These are phyloP conservation scores for Gonium pectorale DNA, from an alignment of 139 green algal genomes.

Conservation along the genomic window DNA sequence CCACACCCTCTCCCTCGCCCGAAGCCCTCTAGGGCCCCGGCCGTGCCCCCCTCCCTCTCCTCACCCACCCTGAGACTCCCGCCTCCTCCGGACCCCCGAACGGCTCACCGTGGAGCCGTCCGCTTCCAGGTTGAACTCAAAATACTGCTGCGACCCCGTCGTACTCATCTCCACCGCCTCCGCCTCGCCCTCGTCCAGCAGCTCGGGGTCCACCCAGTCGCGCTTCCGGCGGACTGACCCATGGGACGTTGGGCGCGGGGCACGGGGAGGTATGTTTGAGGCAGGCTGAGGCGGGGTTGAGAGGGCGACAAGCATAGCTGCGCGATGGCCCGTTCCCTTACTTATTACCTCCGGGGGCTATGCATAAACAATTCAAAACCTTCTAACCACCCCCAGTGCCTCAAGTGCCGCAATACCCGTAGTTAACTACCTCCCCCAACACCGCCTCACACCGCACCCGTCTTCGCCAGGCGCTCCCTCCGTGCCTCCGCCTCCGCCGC, in stretches of 20 bases:
- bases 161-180: slow-evolving; percentile 25
- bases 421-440: too few relatives aligned
- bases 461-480: not conserved
- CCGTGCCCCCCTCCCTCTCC: not conserved
- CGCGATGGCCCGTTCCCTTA: too few relatives aligned
- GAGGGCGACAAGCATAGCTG: too few relatives aligned
- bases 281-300: too few relatives aligned
- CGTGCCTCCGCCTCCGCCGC: slow-evolving; percentile 22
- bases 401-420: too few relatives aligned
- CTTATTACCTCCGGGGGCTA: too few relatives aligned
- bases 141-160: slow-evolving; percentile 15
- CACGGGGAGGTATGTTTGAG: not conserved
- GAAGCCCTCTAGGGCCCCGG: too few relatives aligned
- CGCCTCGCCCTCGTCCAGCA: slow-evolving; percentile 7
- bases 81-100: not conserved
- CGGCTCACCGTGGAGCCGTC: slow-evolving; percentile 19
- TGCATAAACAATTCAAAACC: too few relatives aligned
- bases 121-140: slow-evolving; percentile 45
- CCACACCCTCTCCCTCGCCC: too few relatives aligned
- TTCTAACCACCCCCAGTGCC: too few relatives aligned
- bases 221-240: slow-evolving; percentile 7
- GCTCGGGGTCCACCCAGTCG: slow-evolving; percentile 37
- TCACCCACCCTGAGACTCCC: too few relatives aligned
- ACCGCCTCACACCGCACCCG: too few relatives aligned
- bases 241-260: not conserved